Conservation (phyloP, 345 rosid genomes). For the Melaleuca alternifolia region DNA sequence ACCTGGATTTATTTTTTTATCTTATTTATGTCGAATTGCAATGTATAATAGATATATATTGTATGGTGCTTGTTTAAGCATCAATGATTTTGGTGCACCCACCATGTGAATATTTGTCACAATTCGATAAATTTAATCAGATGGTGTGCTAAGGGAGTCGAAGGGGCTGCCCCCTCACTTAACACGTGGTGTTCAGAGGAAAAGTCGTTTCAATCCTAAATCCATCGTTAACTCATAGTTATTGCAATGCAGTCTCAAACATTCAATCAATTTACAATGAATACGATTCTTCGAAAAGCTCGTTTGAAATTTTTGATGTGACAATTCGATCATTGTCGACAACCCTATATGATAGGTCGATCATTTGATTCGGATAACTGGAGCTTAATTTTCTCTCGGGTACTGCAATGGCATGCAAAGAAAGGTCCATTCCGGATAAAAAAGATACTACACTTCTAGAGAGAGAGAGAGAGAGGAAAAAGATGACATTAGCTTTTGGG, state of each 20-base stretch:
- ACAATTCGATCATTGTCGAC: background rate
- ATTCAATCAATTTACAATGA: background rate
- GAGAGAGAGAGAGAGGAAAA: background rate
- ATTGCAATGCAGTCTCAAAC: background rate
- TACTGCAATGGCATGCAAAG: background rate
- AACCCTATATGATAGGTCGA: background rate
- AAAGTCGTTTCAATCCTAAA: background rate
- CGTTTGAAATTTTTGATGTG: background rate
- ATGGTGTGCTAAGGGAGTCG: background rate
- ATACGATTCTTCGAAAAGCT: background rate
- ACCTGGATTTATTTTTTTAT: background rate
- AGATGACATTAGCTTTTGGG: background rate
- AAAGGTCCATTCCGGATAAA: background rate
- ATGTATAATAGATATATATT: background rate
- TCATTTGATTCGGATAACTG: background rate
- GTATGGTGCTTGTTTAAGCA: background rate
- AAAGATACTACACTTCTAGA: background rate
- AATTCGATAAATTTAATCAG: background rate
- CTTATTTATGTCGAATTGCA: rapidly evolving
- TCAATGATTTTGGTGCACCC: background rate
- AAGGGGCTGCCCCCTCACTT: background rate
- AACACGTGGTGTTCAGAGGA: background rate
- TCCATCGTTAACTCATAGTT: rapidly evolving
- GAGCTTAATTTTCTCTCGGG: background rate
- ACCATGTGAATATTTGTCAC: background rate